These are phyloP conservation scores for Cynara cardunculus DNA, from an alignment of 129 eudicot genomes.

Conservation along the genomic window DNA sequence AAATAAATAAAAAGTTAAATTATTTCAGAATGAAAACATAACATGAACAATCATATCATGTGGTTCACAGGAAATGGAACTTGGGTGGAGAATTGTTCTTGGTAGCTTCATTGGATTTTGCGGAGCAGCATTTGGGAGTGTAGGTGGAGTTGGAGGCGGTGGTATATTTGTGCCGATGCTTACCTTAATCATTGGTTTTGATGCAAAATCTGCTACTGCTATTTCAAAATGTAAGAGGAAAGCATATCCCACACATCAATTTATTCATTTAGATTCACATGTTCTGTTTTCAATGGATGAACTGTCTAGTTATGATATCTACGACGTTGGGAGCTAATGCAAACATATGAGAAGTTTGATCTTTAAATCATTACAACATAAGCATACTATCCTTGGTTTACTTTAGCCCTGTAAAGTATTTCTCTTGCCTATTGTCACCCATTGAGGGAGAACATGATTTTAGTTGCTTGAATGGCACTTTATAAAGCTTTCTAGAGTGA, in stretches of 20 bases:
- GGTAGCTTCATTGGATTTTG: slow-evolving; percentile 82
- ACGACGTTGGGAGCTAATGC: not conserved
- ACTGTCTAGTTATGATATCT: not conserved
- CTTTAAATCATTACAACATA: not conserved
- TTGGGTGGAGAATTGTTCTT: slow-evolving; percentile 69
- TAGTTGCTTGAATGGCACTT: not conserved
- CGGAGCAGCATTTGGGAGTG: slow-evolving; percentile 98
- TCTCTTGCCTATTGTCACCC: not conserved
- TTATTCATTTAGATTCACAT: not conserved
- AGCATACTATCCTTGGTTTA: not conserved
- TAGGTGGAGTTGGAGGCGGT: slow-evolving; percentile 97
- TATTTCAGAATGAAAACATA: not conserved
- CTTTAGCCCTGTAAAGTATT: not conserved
- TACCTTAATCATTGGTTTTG: slow-evolving; percentile 77
- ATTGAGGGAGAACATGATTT: not conserved
- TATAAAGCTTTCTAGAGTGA: not conserved
- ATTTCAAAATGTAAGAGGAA: slow-evolving; percentile 73
- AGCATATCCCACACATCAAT: not conserved
- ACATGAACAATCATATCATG: not conserved
- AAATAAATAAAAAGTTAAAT: not conserved
- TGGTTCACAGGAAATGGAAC: slow-evolving; percentile 64
- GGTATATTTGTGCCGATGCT: slow-evolving; percentile 97
- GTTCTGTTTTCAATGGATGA: not conserved
- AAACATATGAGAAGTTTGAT: not conserved
- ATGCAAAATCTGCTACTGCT: slow-evolving; percentile 94